Evolutionary conservation across 2,329 filamentous ascomycete genomes (phyloP).

Genomic region (Ascochyta lentis): DNA sequence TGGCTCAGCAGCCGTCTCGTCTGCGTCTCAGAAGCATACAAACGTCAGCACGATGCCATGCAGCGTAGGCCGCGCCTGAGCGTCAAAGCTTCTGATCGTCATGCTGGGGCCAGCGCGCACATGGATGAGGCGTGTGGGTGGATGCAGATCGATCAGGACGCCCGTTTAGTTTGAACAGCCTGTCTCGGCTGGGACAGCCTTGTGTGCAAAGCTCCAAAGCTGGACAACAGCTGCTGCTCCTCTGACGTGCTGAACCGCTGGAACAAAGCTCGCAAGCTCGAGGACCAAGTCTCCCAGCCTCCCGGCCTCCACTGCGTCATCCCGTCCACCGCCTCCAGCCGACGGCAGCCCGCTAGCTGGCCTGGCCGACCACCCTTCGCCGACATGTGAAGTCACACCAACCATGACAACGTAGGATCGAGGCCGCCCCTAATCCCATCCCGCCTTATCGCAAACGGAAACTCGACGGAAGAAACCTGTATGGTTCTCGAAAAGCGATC

Average conservation of each 20-base stretch:
- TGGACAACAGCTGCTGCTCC: not conserved
- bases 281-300: not conserved
- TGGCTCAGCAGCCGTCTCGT: slow-evolving; percentile 41
- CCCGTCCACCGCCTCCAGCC: slow-evolving; percentile 13
- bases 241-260: slow-evolving; percentile 1
- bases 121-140: slow-evolving; percentile 18
- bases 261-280: not conserved
- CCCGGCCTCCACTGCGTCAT: slow-evolving; percentile 13
- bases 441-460: slow-evolving; percentile 5
- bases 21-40: slow-evolving; percentile 39
- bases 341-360: slow-evolving; percentile 11
- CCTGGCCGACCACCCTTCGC: slow-evolving; percentile 4
- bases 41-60: slow-evolving; percentile 38
- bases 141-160: slow-evolving; percentile 32
- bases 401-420: slow-evolving; percentile 18
- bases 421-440: slow-evolving; percentile 5
- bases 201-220: not conserved
- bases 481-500: slow-evolving; percentile 7
- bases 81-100: slow-evolving; percentile 37
- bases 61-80: slow-evolving; percentile 24
- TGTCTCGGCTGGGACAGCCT: slow-evolving; percentile 3
- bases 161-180: slow-evolving; percentile 2
- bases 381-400: slow-evolving; percentile 16
- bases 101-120: slow-evolving; percentile 29
- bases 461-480: not conserved